Percentiles rank a stretch among this genome's conserved stretches.
Evolutionary conservation across 495 filamentous ascomycete genomes (phyloP).

Genomic region (Beverwykella pulmonaria): DNA sequence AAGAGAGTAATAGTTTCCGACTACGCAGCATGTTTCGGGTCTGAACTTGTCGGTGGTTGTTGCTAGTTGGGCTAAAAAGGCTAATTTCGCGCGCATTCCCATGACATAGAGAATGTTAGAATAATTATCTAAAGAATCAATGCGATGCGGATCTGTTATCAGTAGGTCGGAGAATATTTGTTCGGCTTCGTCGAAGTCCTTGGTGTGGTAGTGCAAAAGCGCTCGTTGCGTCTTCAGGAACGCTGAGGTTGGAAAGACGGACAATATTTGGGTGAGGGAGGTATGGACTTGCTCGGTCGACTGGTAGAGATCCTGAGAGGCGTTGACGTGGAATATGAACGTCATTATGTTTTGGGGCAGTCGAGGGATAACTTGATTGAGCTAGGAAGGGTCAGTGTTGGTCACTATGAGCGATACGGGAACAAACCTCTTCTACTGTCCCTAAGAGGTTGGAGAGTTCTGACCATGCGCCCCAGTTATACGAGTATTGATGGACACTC

Average conservation of each 20-base stretch:
- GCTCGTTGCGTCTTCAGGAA: conserved; percentile 91
- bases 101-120: conserved; percentile 97
- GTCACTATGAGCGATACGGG: neutral
- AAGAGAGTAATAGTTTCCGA: conserved; percentile 95
- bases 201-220: conserved; percentile 88
- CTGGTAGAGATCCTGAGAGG: conserved; percentile 88
- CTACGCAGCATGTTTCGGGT: conserved; percentile 93
- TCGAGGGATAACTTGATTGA: conserved; percentile 59
- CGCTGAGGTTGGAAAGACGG: conserved; percentile 79
- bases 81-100: conserved; percentile 79
- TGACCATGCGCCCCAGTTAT: conserved; percentile 96
- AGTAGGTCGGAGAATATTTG: conserved; percentile 82
- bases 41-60: conserved; percentile 92
- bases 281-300: conserved; percentile 71
- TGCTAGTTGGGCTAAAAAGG: conserved; percentile 88
- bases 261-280: conserved; percentile 72
- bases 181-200: conserved; percentile 86
- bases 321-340: conserved; percentile 87
- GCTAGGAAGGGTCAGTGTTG: conserved; percentile 43
- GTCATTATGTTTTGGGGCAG: conserved; percentile 91
- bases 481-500: conserved; percentile 83
- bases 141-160: conserved; percentile 76
- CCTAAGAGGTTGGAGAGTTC: conserved; percentile 78
- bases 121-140: conserved; percentile 91
- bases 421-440: conserved; percentile 74